A percentile compares a stretch with the other conserved stretches of the same genome.
Conservation (phyloP, 2,329 filamentous ascomycete species). For the Diplodia scrobiculata region DNA sequence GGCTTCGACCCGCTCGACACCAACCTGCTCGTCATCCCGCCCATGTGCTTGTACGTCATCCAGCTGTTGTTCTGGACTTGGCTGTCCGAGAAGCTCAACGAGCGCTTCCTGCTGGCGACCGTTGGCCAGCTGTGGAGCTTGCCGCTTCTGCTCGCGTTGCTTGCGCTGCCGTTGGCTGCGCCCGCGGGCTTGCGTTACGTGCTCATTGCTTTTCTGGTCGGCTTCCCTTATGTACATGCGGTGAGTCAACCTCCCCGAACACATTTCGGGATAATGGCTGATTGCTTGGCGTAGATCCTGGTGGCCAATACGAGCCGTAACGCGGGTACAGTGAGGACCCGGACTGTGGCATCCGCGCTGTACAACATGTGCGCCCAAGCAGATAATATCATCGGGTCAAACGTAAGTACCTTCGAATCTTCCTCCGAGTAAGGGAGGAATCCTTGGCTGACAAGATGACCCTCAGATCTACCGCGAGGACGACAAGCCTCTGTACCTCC, state of each 20-base stretch:
- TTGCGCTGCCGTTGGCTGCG: slow-evolving; percentile 40
- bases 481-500: slow-evolving; percentile 58
- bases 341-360: slow-evolving; percentile 64
- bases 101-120: slow-evolving; percentile 54
- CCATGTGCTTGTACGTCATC: slow-evolving; percentile 54
- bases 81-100: slow-evolving; percentile 55
- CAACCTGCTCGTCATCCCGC: slow-evolving; percentile 48
- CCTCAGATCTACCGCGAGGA: slow-evolving; percentile 54
- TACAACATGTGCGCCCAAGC: slow-evolving; percentile 59
- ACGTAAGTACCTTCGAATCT: slow-evolving; percentile 18
- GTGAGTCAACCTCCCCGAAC: background rate
- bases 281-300: slow-evolving; percentile 46
- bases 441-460: background rate
- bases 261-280: background rate
- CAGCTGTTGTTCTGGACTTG: slow-evolving; percentile 54
- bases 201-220: slow-evolving; percentile 45
- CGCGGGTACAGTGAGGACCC: slow-evolving; percentile 62
- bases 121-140: slow-evolving; percentile 49
- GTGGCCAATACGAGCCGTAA: slow-evolving; percentile 65
- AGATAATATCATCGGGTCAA: slow-evolving; percentile 44
- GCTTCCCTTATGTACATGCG: slow-evolving; percentile 54
- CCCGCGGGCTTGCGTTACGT: slow-evolving; percentile 46
- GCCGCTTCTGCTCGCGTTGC: slow-evolving; percentile 46
- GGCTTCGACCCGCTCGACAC: slow-evolving; percentile 49
- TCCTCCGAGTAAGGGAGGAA: slow-evolving; percentile 36